Evolutionary conservation across 2,329 filamentous ascomycete species (phyloP).

Genomic region (Phoma sp.): DNA sequence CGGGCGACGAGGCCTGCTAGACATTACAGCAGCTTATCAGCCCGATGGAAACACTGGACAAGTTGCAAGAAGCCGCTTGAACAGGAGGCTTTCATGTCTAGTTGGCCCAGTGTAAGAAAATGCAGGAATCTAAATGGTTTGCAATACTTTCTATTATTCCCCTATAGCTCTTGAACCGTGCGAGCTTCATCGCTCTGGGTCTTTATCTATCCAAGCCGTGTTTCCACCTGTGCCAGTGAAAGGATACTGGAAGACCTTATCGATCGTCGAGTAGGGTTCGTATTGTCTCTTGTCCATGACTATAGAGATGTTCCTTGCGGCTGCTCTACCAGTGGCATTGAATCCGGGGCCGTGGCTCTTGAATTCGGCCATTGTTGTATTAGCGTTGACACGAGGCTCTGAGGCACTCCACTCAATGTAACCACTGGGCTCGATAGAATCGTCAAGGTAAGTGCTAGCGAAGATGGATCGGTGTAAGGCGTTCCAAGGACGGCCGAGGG

Average conservation of each 20-base stretch:
- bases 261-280: slow-evolving; percentile 27
- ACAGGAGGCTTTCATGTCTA: too few relatives aligned
- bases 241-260: slow-evolving; percentile 45
- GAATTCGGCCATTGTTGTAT: slow-evolving; percentile 65
- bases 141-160: too few relatives aligned
- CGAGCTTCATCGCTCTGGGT: slow-evolving; percentile 16
- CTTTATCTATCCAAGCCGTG: slow-evolving; percentile 56
- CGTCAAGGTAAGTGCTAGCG: slow-evolving; percentile 61
- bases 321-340: slow-evolving; percentile 54
- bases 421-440: slow-evolving; percentile 58
- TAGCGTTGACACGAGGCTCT: slow-evolving; percentile 45
- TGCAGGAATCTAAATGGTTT: too few relatives aligned
- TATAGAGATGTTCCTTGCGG: slow-evolving; percentile 51
- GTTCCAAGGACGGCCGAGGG: slow-evolving; percentile 69
- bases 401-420: slow-evolving; percentile 61
- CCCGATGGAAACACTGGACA: too few relatives aligned
- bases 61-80: too few relatives aligned
- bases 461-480: slow-evolving; percentile 63
- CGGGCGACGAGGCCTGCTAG: too few relatives aligned
- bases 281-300: slow-evolving; percentile 51
- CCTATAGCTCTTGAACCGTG: too few relatives aligned
- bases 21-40: too few relatives aligned
- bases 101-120: too few relatives aligned
- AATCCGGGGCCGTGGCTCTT: slow-evolving; percentile 60
- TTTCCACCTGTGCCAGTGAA: slow-evolving; percentile 52